Conservation (phyloP, 169 alveolate species). For the Cryptosporidium ryanae region DNA sequence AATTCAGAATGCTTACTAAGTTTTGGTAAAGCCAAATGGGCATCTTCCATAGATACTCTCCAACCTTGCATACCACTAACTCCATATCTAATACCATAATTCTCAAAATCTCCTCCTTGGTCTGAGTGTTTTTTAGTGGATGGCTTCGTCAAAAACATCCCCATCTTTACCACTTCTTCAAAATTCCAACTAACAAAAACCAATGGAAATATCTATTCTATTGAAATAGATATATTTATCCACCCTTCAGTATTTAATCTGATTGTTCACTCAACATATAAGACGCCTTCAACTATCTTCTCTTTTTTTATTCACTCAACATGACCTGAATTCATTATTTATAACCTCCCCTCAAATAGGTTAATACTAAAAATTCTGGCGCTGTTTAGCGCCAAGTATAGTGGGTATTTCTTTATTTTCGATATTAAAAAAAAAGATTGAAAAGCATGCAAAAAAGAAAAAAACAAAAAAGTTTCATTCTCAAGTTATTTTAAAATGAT, state of each 20-base stretch:
- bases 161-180: conserved; percentile 84
- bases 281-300: neutral
- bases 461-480: too few species aligned
- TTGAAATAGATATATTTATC: neutral
- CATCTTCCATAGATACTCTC: conserved; percentile 96
- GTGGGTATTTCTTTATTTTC: conserved; percentile 38
- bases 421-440: neutral
- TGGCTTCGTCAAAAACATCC: conserved; percentile 91
- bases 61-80: conserved; percentile 95
- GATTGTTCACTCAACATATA: neutral
- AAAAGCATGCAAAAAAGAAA: neutral
- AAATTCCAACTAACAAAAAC: neutral
- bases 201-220: conserved; percentile 9
- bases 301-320: neutral
- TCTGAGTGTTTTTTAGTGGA: conserved; percentile 86
- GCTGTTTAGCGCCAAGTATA: conserved; percentile 27
- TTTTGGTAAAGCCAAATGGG: conserved; percentile 86
- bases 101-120: conserved; percentile 85
- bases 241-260: neutral
- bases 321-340: conserved; percentile 14
- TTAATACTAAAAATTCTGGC: conserved; percentile 9
- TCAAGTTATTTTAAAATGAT: too few species aligned
- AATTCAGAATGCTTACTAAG: conserved; percentile 71
- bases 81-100: conserved; percentile 85
- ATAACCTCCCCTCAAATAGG: conserved; percentile 57